Evolutionary conservation across 2,329 filamentous ascomycete genomes (phyloP), one percentile per base, ranked within the genome.

Genomic region (Trichophyton rubrum): DNA sequence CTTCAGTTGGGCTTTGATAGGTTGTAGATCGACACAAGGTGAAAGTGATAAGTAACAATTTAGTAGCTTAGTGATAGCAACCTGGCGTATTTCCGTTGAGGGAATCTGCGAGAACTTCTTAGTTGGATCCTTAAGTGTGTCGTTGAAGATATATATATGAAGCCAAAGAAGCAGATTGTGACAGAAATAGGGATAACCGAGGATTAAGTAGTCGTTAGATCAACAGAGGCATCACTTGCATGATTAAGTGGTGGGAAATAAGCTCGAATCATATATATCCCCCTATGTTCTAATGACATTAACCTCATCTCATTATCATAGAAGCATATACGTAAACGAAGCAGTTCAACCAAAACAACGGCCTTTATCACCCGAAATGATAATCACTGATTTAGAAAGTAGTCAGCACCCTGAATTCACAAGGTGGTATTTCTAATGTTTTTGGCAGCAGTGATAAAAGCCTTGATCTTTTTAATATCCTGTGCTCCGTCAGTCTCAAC

Each of bases 401-500:
- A 40, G 1, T 2, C n/a, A n/a, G 7, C 15, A 41, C 35, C 55
- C 20, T 35, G 55, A 57, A 17, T 24, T 57, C 40, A 59, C 41
- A 45, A 49, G 13, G 57, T 22, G 33, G 40, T 55, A 33, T 22
- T 56, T 55, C 64, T 66, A 60, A 69, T 76, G 35, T 74, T 73
- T 72, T 93, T 93, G 0, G 85, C 89, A 40, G 85, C 84, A 70
- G 83, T 81, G 45, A 97, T 79, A 73, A 99, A 99, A 3, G 81
- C 83, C 64, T 79, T 78, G 66, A 99, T 97, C 77, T 87, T 95
- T 17, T 84, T 82, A 61, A 92, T 68, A 72, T 86, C 88, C 74
- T 99, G 93, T 70, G 84, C 78, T 1, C 90, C 92, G 66, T 87
- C 82, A 40, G 84, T 85, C 74, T 97, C 93, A 1, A 99, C 90